Evolutionary conservation across 2,329 filamentous ascomycete genomes (phyloP).

Genomic region (Lachnellula cervina): DNA sequence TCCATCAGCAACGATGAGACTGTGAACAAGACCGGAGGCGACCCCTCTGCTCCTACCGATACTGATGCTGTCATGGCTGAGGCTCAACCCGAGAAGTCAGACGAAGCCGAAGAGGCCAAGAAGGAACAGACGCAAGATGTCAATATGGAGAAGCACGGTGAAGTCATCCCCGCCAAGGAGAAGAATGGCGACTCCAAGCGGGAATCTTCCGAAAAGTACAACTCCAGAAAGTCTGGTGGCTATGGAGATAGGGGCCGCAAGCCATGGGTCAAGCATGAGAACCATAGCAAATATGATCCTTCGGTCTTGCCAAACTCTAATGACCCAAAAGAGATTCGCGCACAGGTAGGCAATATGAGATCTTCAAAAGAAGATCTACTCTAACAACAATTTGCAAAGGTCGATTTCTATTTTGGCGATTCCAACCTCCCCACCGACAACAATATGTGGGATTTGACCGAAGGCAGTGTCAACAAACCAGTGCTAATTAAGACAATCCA

Average conservation of each 20-base stretch:
- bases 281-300: slow-evolving; percentile 53
- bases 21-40: slow-evolving; percentile 13
- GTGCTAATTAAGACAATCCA: slow-evolving; percentile 73
- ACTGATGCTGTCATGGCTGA: slow-evolving; percentile 8
- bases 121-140: background rate
- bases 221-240: background rate
- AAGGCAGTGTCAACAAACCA: slow-evolving; percentile 74
- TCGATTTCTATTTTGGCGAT: slow-evolving; percentile 95
- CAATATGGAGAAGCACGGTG: background rate
- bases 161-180: background rate
- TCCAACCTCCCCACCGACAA: slow-evolving; percentile 86
- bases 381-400: slow-evolving; percentile 43
- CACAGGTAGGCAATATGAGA: slow-evolving; percentile 46
- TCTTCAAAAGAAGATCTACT: background rate
- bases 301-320: slow-evolving; percentile 50
- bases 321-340: slow-evolving; percentile 61
- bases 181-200: slow-evolving; percentile 2
- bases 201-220: background rate
- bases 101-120: slow-evolving; percentile 2
- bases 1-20: slow-evolving; percentile 19
- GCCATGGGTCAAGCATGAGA: slow-evolving; percentile 28
- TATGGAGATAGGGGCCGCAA: background rate
- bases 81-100: slow-evolving; percentile 14
- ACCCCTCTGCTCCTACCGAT: slow-evolving; percentile 11
- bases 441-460: slow-evolving; percentile 75